Evolutionary conservation across 2,329 filamentous ascomycete genomes (phyloP).

Genomic region (Cladosporium sp.): DNA sequence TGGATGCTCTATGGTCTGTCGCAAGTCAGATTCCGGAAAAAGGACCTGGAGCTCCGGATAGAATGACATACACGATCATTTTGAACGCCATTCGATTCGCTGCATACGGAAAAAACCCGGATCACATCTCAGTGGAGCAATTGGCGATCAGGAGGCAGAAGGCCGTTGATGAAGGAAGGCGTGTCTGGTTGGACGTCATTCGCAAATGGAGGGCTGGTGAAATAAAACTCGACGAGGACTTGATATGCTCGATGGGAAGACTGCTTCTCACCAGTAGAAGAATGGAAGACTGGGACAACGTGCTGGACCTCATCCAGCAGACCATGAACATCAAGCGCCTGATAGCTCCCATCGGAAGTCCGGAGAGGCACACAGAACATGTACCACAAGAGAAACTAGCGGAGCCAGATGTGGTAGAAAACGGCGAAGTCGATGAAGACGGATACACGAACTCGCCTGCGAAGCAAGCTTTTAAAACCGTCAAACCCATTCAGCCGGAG

Average conservation of each 20-base stretch:
- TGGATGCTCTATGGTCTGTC: slow-evolving; percentile 76
- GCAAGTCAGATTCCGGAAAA: slow-evolving; percentile 64
- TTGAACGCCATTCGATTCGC: slow-evolving; percentile 65
- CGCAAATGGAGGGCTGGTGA: slow-evolving; percentile 68
- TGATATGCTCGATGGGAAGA: slow-evolving; percentile 77
- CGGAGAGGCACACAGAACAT: slow-evolving; percentile 25
- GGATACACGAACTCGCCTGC: slow-evolving; percentile 25
- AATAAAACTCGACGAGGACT: slow-evolving; percentile 67
- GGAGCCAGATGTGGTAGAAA: slow-evolving; percentile 1
- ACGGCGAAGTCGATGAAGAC: slow-evolving; percentile 18
- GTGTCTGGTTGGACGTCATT: slow-evolving; percentile 76
- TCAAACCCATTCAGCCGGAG: slow-evolving; percentile 17
- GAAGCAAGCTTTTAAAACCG: slow-evolving; percentile 25
- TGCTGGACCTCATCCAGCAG: slow-evolving; percentile 73
- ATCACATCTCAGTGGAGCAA: slow-evolving; percentile 25
- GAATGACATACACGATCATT: slow-evolving; percentile 74
- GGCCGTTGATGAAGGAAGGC: slow-evolving; percentile 61
- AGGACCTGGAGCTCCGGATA: slow-evolving; percentile 60
- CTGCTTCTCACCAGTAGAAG: slow-evolving; percentile 62
- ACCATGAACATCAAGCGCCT: slow-evolving; percentile 69
- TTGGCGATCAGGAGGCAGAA: slow-evolving; percentile 33
- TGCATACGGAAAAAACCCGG: slow-evolving; percentile 18
- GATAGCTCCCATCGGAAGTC: slow-evolving; percentile 34
- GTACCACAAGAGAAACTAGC: slow-evolving; percentile 19
- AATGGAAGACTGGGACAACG: slow-evolving; percentile 61